These are phyloP conservation scores for Scolecobasidium constrictum DNA, from an alignment of 2,329 filamentous ascomycete species.

Conservation along the genomic window DNA sequence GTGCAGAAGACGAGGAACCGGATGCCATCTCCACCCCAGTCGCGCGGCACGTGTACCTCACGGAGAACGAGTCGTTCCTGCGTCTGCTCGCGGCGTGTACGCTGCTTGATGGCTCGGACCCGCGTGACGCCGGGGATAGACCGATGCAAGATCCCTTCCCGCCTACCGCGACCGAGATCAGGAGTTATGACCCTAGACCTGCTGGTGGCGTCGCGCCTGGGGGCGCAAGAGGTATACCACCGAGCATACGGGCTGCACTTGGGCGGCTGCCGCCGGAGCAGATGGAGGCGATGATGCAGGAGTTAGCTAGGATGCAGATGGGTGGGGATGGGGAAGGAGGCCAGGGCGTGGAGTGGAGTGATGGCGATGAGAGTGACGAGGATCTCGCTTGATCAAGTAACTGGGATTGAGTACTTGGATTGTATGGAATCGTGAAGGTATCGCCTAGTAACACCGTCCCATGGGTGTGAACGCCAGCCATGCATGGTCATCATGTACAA, in stretches of 20 bases:
- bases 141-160: slow-evolving; percentile 6
- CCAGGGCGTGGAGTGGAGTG: background rate
- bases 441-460: background rate
- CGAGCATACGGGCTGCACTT: background rate
- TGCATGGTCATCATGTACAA: background rate
- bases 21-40: slow-evolving; percentile 32
- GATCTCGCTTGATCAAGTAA: background rate
- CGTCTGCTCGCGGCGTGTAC: slow-evolving; percentile 1
- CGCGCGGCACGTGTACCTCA: slow-evolving; percentile 68
- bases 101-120: background rate
- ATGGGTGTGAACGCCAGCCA: background rate
- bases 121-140: background rate
- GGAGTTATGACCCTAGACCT: slow-evolving; percentile 13
- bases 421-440: background rate
- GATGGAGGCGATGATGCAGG: background rate
- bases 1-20: slow-evolving; percentile 27
- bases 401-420: background rate
- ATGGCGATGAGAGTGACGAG: background rate
- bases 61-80: slow-evolving; percentile 41
- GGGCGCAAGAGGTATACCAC: background rate
- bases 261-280: background rate
- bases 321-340: slow-evolving; percentile 34
- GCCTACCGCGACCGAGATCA: background rate
- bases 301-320: background rate
- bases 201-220: slow-evolving; percentile 13